These are phyloP conservation scores for Didymella segeticola DNA, from an alignment of 2,329 filamentous ascomycete genomes.

Conservation along the genomic window DNA sequence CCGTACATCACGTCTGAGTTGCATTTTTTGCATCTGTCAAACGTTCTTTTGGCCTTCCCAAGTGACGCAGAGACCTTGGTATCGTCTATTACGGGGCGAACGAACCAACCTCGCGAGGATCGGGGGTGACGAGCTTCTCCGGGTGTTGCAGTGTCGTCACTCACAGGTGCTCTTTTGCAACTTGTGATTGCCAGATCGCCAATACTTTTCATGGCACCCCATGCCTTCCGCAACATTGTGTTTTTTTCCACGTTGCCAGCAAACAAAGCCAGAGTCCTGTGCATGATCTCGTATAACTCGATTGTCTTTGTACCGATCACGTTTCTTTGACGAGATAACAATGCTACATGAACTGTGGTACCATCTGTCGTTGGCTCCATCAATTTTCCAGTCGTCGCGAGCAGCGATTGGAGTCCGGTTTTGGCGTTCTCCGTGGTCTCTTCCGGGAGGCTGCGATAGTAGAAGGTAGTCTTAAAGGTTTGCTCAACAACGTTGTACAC, in stretches of 20 bases:
- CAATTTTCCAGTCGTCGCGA: neutral
- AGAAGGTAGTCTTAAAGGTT: conserved; percentile 34
- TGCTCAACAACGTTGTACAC: conserved; percentile 23
- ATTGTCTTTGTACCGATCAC: conserved; percentile 17
- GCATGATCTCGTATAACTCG: conserved; percentile 22
- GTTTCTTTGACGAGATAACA: conserved; percentile 22
- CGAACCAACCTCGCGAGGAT: conserved; percentile 20
- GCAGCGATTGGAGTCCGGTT: neutral
- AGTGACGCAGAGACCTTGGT: neutral
- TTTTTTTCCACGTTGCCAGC: conserved; percentile 28
- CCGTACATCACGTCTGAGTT: conserved; percentile 12
- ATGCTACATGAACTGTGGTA: conserved; percentile 23
- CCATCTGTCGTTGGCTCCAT: neutral
- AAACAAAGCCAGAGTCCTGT: conserved; percentile 31
- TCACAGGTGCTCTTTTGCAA: conserved; percentile 5
- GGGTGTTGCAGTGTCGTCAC: conserved; percentile 15
- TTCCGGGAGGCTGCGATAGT: conserved; percentile 34
- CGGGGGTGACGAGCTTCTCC: conserved; percentile 13
- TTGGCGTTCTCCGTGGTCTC: conserved; percentile 12
- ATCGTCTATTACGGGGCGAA: conserved; percentile 18
- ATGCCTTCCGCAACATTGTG: conserved; percentile 33
- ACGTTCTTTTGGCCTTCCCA: conserved; percentile 11
- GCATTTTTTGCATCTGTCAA: conserved; percentile 32
- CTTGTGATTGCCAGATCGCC: conserved; percentile 2
- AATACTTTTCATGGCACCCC: conserved; percentile 35